Conservation (phyloP, 352 stramenopile species). For the Phytophthora agathidicida region DNA sequence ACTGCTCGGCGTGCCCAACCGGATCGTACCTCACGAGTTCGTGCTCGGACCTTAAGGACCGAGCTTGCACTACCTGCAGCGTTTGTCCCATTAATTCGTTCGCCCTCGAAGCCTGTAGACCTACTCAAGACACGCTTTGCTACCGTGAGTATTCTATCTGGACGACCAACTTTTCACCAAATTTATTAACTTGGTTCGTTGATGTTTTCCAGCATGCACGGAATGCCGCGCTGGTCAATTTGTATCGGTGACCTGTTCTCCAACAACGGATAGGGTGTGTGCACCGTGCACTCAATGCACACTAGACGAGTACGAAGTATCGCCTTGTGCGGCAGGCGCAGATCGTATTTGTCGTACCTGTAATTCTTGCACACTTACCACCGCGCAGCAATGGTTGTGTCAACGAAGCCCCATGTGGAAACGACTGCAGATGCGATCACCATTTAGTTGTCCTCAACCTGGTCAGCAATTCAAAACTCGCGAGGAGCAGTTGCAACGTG, state of each 20-base stretch:
- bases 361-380: slow-evolving; percentile 72
- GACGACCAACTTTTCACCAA: too few species aligned
- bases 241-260: slow-evolving; percentile 45
- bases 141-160: slow-evolving; percentile 79
- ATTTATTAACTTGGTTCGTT: background rate
- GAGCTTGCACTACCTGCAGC: slow-evolving; percentile 58
- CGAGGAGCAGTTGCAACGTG: slow-evolving; percentile 63
- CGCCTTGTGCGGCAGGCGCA: slow-evolving; percentile 51
- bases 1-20: slow-evolving; percentile 60
- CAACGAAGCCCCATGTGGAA: slow-evolving; percentile 65
- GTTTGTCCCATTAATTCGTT: slow-evolving; percentile 69
- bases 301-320: slow-evolving; percentile 73
- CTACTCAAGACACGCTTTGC: slow-evolving; percentile 64
- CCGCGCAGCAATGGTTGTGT: slow-evolving; percentile 61
- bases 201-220: slow-evolving; percentile 54
- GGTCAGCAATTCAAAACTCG: slow-evolving; percentile 62
- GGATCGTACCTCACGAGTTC: slow-evolving; percentile 53
- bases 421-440: slow-evolving; percentile 59
- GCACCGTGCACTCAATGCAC: slow-evolving; percentile 67
- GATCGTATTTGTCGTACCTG: slow-evolving; percentile 77
- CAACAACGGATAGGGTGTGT: slow-evolving; percentile 67
- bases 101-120: slow-evolving; percentile 50
- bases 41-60: slow-evolving; percentile 67
- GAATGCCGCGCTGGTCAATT: slow-evolving; percentile 67
- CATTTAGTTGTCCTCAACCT: slow-evolving; percentile 70